These are phyloP conservation scores for Hypoxylon sp. DNA, from an alignment of 2,329 filamentous ascomycete genomes.

Conservation along the genomic window DNA sequence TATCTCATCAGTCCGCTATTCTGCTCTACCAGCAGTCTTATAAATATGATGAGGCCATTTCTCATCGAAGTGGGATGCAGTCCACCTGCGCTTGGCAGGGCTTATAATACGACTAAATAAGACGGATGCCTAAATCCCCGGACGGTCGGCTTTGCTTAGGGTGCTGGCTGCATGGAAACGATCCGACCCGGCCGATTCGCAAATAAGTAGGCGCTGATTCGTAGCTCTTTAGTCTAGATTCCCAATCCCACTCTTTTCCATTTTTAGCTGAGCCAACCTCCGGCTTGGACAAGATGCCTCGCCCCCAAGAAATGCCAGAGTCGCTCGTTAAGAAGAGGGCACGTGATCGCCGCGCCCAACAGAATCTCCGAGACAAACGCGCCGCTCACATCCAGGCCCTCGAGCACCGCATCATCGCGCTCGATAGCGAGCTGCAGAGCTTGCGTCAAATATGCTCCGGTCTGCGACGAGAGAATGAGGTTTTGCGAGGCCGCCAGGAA, in stretches of 20 bases:
- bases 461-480: slow-evolving; percentile 18
- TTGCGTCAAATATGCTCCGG: slow-evolving; percentile 8
- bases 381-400: slow-evolving; percentile 9
- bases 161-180: neutral
- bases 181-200: neutral
- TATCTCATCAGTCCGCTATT: neutral
- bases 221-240: neutral
- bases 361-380: slow-evolving; percentile 24
- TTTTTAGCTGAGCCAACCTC: neutral
- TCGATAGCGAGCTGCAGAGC: slow-evolving; percentile 13
- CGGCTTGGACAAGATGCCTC: neutral
- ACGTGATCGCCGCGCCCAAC: slow-evolving; percentile 21
- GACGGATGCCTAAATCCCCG: neutral
- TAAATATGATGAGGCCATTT: neutral
- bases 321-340: slow-evolving; percentile 22
- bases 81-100: neutral
- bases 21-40: neutral
- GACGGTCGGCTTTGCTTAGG: neutral
- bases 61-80: neutral
- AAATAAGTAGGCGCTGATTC: slow-evolving; percentile 2
- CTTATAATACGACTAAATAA: neutral
- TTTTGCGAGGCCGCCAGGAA: slow-evolving; percentile 11
- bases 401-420: slow-evolving; percentile 12
- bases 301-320: slow-evolving; percentile 2
- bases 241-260: neutral